A percentile compares a stretch with the other conserved stretches of the same genome.
phyloP scores from a whole-genome alignment of 2,329 filamentous ascomycete genomes.

The Fusarium heterosporum region DNA sequence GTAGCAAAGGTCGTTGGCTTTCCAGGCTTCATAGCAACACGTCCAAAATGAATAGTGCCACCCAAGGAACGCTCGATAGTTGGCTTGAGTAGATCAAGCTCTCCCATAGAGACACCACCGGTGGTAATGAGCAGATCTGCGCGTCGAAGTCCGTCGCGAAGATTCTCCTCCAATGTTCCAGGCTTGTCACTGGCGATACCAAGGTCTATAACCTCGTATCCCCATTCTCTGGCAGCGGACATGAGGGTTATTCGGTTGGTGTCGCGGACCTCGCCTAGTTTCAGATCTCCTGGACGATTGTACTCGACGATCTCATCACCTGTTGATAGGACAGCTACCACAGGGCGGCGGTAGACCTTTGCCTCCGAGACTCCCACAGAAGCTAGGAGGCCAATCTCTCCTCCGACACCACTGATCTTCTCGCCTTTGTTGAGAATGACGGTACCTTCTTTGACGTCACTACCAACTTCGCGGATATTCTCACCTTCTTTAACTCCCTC shows the following conservation, averaged over 20 bases:
- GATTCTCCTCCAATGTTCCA: constrained; percentile 77
- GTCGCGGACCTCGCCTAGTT: constrained; percentile 88
- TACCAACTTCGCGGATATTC: constrained; percentile 92
- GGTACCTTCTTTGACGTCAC: constrained; percentile 79
- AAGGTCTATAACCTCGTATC: constrained; percentile 84
- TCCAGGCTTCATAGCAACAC: constrained; percentile 97
- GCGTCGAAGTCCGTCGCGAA: constrained; percentile 78
- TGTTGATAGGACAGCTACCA: constrained; percentile 89
- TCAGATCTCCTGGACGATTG: constrained; percentile 69
- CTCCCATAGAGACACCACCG: constrained; percentile 97
- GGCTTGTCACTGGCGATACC: constrained; percentile 84
- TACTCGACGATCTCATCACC: constrained; percentile 93
- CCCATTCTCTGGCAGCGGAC: constrained; percentile 78
- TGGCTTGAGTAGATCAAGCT: constrained; percentile 95
- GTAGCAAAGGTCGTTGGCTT: constrained; percentile 98
- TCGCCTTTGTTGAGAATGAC: constrained; percentile 81
- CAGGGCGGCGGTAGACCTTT: constrained; percentile 78
- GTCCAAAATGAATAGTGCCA: constrained; percentile 94
- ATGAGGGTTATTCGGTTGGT: constrained; percentile 91
- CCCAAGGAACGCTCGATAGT: constrained; percentile 91
- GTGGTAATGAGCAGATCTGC: constrained; percentile 90
- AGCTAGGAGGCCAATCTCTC: constrained; percentile 90
- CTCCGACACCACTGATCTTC: constrained; percentile 85
- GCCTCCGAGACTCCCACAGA: constrained; percentile 82
- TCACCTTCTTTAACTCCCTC: constrained; percentile 80